These are phyloP conservation scores for Penicillium manginii DNA, from an alignment of 495 filamentous ascomycete species.

Conservation along the genomic window DNA sequence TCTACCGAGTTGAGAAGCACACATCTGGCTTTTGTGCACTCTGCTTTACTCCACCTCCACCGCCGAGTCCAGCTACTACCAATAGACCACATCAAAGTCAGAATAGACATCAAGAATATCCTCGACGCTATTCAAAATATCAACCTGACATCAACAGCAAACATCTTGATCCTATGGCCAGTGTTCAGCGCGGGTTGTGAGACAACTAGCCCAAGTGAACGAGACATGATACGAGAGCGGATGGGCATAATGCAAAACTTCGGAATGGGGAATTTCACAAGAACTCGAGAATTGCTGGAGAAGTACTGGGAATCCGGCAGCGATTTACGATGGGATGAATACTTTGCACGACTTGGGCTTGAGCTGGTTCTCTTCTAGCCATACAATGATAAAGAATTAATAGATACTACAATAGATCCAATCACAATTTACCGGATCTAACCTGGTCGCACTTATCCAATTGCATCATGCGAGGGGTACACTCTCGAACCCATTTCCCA, in stretches of 20 bases:
- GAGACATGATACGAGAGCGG: slow-evolving; percentile 25
- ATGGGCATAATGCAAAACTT: slow-evolving; percentile 37
- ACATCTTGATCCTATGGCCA: slow-evolving; percentile 41
- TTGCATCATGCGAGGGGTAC: background rate
- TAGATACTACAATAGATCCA: background rate
- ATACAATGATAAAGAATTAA: background rate
- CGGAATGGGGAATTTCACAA: slow-evolving; percentile 41
- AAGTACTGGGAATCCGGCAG: slow-evolving; percentile 27
- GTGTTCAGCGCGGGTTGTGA: slow-evolving; percentile 42
- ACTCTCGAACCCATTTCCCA: slow-evolving; percentile 50
- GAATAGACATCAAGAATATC: slow-evolving; percentile 27
- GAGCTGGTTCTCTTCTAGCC: slow-evolving; percentile 36
- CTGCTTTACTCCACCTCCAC: slow-evolving; percentile 38
- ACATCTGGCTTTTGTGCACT: slow-evolving; percentile 36
- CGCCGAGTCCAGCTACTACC: slow-evolving; percentile 30
- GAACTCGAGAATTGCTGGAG: slow-evolving; percentile 27
- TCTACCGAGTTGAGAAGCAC: slow-evolving; percentile 28
- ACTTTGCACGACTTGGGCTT: slow-evolving; percentile 25
- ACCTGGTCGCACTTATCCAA: background rate
- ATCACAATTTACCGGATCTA: background rate
- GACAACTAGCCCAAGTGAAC: slow-evolving; percentile 25
- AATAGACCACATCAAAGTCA: slow-evolving; percentile 25
- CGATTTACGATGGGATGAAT: slow-evolving; percentile 31
- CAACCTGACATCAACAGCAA: slow-evolving; percentile 27
- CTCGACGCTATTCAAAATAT: slow-evolving; percentile 26